Conservation (phyloP, 345 rosid genomes). For the Ceriops decandra region DNA sequence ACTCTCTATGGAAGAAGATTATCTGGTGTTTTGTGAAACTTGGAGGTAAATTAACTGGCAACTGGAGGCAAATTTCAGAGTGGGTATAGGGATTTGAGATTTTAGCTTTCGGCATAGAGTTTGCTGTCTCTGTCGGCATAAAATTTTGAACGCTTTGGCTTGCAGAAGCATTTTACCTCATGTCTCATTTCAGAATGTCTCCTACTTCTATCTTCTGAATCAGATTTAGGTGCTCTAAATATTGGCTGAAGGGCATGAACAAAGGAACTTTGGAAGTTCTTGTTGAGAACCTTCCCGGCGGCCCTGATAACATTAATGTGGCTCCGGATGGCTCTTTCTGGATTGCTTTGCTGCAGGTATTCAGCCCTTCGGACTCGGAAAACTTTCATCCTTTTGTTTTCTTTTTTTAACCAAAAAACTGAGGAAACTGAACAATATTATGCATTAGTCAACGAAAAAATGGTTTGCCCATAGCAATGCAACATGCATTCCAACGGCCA, state of each 20-base stretch:
- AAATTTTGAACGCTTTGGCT: not conserved
- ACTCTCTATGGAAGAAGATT: conserved; percentile 40
- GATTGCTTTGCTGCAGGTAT: conserved; percentile 40
- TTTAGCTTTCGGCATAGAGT: not conserved
- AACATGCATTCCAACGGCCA: no score
- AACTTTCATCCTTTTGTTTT: no score
- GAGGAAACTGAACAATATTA: not conserved
- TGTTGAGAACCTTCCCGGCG: conserved; percentile 46
- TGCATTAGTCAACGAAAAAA: no score
- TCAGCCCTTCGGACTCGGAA: no score
- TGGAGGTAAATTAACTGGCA: conserved; percentile 34
- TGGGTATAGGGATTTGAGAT: no score
- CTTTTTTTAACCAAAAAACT: no score
- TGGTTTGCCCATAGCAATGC: no score
- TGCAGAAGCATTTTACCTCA: no score
- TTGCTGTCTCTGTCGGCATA: not conserved
- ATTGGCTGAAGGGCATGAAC: conserved; percentile 43
- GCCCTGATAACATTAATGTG: conserved; percentile 51
- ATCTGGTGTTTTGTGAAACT: conserved; percentile 43
- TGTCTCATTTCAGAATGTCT: not conserved
- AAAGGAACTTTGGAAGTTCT: conserved; percentile 39
- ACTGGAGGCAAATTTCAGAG: no score
- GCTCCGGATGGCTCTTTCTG: conserved; percentile 62
- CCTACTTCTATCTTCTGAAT: not conserved
- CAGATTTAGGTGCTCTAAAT: conserved; percentile 45